Evolutionary conservation across 805 yeast genomes (phyloP), one percentile per base, ranked within the genome.

Genomic region (Geotrichum ghanense): DNA sequence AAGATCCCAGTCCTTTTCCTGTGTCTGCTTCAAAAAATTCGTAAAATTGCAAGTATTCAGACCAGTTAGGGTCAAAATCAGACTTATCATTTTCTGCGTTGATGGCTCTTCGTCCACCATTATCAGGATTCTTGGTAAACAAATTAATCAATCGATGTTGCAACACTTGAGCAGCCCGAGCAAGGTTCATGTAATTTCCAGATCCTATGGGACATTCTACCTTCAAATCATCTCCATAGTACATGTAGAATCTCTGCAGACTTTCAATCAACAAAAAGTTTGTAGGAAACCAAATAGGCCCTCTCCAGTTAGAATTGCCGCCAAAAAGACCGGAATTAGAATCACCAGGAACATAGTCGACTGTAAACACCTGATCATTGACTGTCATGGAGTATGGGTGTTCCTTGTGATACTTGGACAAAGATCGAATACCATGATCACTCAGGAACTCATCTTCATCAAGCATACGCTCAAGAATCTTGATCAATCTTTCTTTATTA

Each of bases 271-370:
- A 68, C 51, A 88, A 68, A 63, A 88, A 88, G 58, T 83, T 88
- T 10, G 85, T 85, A 19, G 97, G 95, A 72, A 88, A 87, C 97
- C 97, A 88, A 55, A 88, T 87, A 14, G 97, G 96, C 2, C 97
- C 97, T 63, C 97, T 75, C 97, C 97, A 88, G 65, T 88, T 88
- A 20, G 95, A 87, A 63, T 88, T 88, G 49, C 97, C 97, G 44
- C 97, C 97, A 72, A 88, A 88, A 76, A 89, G 76, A 3, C 95
- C 95, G 3, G 94, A 81, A 60, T 86, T 90, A 23, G 94, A 83
- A 59, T 86, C 95, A 24, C 95, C 95, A 3, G 95, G 82, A 46
- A 86, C 73, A 63, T 87, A 86, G 49, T 75, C 74, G 25, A 86
- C 89, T 41, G 71, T 68, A 64, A 80, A 88, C 35, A 72, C 69